Percentiles rank a stretch among this genome's conserved stretches.
phyloP scores from a whole-genome alignment of 768 basidiomycete species.

The Trametopsis cervina region DNA sequence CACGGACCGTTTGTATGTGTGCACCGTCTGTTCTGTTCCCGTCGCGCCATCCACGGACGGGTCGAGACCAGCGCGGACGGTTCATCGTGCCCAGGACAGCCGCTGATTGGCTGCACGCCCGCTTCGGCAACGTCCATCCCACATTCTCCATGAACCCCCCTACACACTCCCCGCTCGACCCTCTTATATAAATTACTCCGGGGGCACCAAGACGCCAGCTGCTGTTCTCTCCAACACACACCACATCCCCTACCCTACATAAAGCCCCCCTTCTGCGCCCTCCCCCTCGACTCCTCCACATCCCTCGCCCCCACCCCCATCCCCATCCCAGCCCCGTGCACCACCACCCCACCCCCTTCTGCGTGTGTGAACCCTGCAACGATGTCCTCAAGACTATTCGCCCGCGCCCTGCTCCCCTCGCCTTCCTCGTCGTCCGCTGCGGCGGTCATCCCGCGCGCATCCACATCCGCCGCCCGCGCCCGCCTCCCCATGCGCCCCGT shows the following conservation, averaged over 20 bases:
- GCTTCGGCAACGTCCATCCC: background rate
- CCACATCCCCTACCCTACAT: slow-evolving; percentile 8
- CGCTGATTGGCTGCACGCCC: no score
- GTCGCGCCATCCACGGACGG: no score
- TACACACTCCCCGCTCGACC: background rate
- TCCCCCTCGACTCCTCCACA: slow-evolving; percentile 13
- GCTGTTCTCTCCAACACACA: background rate
- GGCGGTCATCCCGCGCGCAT: slow-evolving; percentile 3
- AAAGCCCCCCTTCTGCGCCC: slow-evolving; percentile 11
- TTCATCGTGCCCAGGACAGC: no score
- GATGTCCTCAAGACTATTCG: slow-evolving; percentile 25
- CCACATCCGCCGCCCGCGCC: background rate
- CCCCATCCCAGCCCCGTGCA: slow-evolving; percentile 10
- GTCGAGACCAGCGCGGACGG: no score
- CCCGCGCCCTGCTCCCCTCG: slow-evolving; percentile 18
- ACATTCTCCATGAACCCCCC: background rate
- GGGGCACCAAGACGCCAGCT: background rate
- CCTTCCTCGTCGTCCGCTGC: slow-evolving; percentile 12
- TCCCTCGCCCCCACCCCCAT: slow-evolving; percentile 11
- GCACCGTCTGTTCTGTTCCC: no score
- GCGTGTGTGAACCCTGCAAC: slow-evolving; percentile 10
- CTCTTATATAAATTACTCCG: background rate
- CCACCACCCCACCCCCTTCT: slow-evolving; percentile 13
- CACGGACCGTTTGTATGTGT: no score
- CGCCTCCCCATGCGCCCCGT: background rate